Evolutionary conservation across 768 basidiomycete species (phyloP).

Genomic region (Russula sp.): DNA sequence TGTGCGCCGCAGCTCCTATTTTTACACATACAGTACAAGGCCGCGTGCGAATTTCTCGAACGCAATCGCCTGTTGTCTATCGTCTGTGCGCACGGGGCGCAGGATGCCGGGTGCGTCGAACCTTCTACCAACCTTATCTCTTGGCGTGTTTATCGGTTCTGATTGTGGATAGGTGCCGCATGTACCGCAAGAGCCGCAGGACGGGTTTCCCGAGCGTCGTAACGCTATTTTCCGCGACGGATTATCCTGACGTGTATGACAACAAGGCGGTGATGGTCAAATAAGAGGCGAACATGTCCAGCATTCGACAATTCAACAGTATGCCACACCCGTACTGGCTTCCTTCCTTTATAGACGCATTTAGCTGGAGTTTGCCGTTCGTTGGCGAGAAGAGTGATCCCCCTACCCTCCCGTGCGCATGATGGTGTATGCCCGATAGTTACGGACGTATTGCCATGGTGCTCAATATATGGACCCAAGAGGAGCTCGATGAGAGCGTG

Average conservation of each 20-base stretch:
- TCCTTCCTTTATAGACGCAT: constrained; percentile 96
- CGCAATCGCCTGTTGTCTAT: constrained; percentile 94
- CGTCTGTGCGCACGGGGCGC: constrained; percentile 96
- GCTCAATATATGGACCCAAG: constrained; percentile 94
- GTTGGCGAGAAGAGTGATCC: constrained; percentile 93
- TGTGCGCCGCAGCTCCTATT: constrained; percentile 94
- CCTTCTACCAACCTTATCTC: constrained; percentile 30
- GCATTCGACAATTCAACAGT: constrained; percentile 96
- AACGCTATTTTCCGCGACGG: constrained; percentile 98
- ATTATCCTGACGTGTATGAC: constrained; percentile 97
- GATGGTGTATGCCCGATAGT: constrained; percentile 42
- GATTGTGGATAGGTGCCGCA: constrained; percentile 63
- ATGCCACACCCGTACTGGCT: constrained; percentile 94
- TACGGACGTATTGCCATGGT: constrained; percentile 99
- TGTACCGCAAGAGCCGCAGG: constrained; percentile 98
- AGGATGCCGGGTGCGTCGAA: constrained; percentile 73
- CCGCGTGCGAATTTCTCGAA: constrained; percentile 95
- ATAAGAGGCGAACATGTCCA: constrained; percentile 98
- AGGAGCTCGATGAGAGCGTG: constrained; percentile 80
- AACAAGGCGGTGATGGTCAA: constrained; percentile 99
- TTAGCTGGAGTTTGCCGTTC: constrained; percentile 96
- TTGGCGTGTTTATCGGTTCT: not conserved
- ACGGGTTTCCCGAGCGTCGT: constrained; percentile 99
- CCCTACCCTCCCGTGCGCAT: no score
- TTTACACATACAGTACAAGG: constrained; percentile 93